phyloP scores from a whole-genome alignment of 495 filamentous ascomycete species.

The Daldinia loculata region DNA sequence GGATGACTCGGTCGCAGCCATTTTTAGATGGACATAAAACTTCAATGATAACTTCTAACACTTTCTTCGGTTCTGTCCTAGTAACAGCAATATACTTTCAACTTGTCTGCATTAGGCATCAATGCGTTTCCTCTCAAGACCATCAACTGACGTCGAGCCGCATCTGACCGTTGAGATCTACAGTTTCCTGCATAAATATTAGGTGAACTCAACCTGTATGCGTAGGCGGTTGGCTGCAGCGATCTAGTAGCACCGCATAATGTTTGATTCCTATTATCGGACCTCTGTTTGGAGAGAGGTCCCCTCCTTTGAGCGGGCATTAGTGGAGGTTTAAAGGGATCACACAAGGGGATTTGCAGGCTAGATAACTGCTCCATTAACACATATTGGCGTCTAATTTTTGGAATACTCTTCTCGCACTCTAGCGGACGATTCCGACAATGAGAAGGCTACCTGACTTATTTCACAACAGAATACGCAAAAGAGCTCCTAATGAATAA shows the following conservation, averaged over 20 bases:
- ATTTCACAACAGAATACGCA: too few species aligned
- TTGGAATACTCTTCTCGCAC: too few species aligned
- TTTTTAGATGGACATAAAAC: slow-evolving; percentile 11
- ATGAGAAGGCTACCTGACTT: too few species aligned
- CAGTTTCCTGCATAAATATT: background rate
- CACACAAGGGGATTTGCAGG: background rate
- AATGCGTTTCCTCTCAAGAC: slow-evolving; percentile 16
- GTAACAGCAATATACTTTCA: slow-evolving; percentile 7
- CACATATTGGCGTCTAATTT: background rate
- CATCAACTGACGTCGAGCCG: slow-evolving; percentile 31
- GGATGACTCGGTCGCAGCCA: slow-evolving; percentile 32
- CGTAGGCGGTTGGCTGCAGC: slow-evolving; percentile 17
- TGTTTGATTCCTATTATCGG: slow-evolving; percentile 4
- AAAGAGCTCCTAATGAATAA: too few species aligned
- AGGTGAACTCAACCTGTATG: background rate
- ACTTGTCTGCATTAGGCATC: slow-evolving; percentile 27
- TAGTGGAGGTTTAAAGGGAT: background rate
- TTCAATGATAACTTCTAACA: background rate
- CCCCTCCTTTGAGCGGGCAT: background rate
- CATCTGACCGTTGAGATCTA: slow-evolving; percentile 27
- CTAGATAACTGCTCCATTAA: background rate
- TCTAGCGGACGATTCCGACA: too few species aligned
- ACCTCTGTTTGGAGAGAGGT: background rate
- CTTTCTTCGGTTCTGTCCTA: background rate
- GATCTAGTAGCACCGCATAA: background rate